These are phyloP conservation scores for Malassezia caprae DNA, from an alignment of 1,284 basidiomycete species.

Conservation along the genomic window DNA sequence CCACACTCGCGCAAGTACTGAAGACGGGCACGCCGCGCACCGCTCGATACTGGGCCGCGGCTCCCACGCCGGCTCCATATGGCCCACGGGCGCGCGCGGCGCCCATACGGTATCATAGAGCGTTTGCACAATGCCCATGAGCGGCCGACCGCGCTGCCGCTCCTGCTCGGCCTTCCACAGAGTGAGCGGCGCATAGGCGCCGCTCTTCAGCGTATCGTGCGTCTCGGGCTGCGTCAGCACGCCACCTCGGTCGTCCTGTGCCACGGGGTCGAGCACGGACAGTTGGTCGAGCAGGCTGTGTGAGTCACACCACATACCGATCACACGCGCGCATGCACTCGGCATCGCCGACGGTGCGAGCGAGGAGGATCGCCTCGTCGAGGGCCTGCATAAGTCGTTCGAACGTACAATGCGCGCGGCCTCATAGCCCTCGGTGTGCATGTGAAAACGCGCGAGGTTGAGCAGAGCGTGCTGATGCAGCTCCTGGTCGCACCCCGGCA, in stretches of 20 bases:
- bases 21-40: slow-evolving; percentile 11
- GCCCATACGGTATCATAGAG: slow-evolving; percentile 10
- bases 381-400: slow-evolving; percentile 1
- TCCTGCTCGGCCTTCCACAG: slow-evolving; percentile 13
- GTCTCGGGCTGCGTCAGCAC: slow-evolving; percentile 9
- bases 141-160: slow-evolving; percentile 3
- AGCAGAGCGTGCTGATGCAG: slow-evolving; percentile 17
- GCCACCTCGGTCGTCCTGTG: background rate
- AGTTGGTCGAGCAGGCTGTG: slow-evolving; percentile 15
- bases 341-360: slow-evolving; percentile 13
- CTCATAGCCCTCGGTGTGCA: background rate
- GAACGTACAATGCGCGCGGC: slow-evolving; percentile 11
- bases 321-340: slow-evolving; percentile 20
- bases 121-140: slow-evolving; percentile 6
- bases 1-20: slow-evolving; percentile 14
- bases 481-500: slow-evolving; percentile 18
- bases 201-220: background rate
- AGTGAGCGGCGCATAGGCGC: slow-evolving; percentile 10
- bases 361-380: slow-evolving; percentile 16
- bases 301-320: background rate
- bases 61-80: slow-evolving; percentile 7
- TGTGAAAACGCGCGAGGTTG: slow-evolving; percentile 14
- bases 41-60: slow-evolving; percentile 18
- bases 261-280: background rate
- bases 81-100: background rate